phyloP scores from a whole-genome alignment of 805 yeast species.

The Nakazawaea anatomiae region DNA sequence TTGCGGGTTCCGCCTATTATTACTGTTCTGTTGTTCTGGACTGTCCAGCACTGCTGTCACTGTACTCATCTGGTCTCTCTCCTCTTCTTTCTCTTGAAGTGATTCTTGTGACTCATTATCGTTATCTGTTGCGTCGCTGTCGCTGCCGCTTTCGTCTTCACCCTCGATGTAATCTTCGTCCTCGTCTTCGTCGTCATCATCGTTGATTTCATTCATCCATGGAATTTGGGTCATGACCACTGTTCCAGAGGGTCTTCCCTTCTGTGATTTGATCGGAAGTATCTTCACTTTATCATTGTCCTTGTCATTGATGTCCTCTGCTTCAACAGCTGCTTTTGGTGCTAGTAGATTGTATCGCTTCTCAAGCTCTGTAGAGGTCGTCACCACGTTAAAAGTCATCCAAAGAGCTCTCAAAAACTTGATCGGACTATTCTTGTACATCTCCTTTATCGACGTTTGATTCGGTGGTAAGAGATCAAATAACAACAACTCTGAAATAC shows the following conservation, averaged over 20 bases:
- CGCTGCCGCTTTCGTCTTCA: slow-evolving; percentile 13
- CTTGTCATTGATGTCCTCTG: too few relatives aligned
- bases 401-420: slow-evolving; percentile 9
- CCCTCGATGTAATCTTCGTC: slow-evolving; percentile 4
- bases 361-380: slow-evolving; percentile 2
- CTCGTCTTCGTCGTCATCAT: slow-evolving; percentile 21
- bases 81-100: too few relatives aligned
- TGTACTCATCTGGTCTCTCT: too few relatives aligned
- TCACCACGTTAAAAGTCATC: slow-evolving; percentile 8
- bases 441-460: not conserved
- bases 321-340: too few relatives aligned
- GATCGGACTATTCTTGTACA: slow-evolving; percentile 2
- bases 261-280: not conserved
- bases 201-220: slow-evolving; percentile 8
- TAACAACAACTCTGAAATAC: slow-evolving; percentile 8
- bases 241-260: not conserved
- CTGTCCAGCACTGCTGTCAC: too few relatives aligned
- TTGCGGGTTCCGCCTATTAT: not conserved
- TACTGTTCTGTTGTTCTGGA: not conserved
- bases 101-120: slow-evolving; percentile 1
- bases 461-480: not conserved
- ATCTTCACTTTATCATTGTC: not conserved
- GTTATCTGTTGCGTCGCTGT: slow-evolving; percentile 13
- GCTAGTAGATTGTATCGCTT: not conserved
- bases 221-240: slow-evolving; percentile 6